Percentiles rank a stretch among this genome's conserved stretches.
These are phyloP conservation scores for Sungouiozyma intestinalis DNA, from an alignment of 805 yeast genomes.

Conservation along the genomic window DNA sequence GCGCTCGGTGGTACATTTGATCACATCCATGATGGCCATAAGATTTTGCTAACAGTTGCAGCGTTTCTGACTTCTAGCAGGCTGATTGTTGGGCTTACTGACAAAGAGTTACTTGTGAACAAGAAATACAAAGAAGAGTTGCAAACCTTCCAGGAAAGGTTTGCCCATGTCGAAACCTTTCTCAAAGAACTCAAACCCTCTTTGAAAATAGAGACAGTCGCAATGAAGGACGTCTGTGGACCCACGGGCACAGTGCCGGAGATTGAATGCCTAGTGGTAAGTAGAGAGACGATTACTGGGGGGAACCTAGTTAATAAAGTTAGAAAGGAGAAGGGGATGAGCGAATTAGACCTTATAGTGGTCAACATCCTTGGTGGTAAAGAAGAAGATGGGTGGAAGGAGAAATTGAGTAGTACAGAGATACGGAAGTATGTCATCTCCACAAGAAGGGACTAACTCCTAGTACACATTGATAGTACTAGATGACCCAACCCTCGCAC, in stretches of 20 bases:
- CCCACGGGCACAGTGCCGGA: conserved; percentile 73
- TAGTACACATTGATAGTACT: too few relatives aligned
- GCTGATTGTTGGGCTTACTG: conserved; percentile 79
- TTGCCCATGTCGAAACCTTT: conserved; percentile 38
- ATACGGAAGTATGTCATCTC: conserved; percentile 36
- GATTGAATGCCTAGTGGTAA: conserved; percentile 72
- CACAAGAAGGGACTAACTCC: too few relatives aligned
- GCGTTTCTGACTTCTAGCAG: conserved; percentile 44
- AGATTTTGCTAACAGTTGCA: conserved; percentile 65
- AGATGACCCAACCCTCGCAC: too few relatives aligned
- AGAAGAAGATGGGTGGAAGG: conserved; percentile 44
- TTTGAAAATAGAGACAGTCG: conserved; percentile 40
- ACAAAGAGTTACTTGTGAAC: conserved; percentile 56
- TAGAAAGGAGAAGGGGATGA: conserved; percentile 48
- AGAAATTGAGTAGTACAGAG: conserved; percentile 80
- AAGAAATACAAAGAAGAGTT: conserved; percentile 63
- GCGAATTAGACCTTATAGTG: conserved; percentile 39
- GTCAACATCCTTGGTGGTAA: conserved; percentile 61
- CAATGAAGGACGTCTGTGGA: conserved; percentile 82
- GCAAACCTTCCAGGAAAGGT: conserved; percentile 48
- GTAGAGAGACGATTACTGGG: conserved; percentile 70
- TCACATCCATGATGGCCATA: conserved; percentile 93
- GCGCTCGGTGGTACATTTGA: conserved; percentile 98
- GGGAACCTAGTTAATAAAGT: conserved; percentile 61
- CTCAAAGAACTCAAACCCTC: conserved; percentile 38